Conservation (phyloP, 192 early-diverging fungal species). For the Entomortierella chlamydospora region DNA sequence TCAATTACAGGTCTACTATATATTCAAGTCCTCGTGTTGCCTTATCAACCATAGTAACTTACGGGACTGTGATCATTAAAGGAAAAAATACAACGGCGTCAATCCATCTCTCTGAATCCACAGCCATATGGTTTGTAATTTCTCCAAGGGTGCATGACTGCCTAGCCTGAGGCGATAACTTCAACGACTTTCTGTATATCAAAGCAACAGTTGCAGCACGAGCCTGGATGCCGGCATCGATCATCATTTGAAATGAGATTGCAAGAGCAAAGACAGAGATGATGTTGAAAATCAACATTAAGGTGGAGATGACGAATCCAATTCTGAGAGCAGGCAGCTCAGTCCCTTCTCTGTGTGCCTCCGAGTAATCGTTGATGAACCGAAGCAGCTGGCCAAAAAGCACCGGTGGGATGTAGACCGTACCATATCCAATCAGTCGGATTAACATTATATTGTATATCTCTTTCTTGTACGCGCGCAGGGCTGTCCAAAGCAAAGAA, state of each 20-base stretch:
- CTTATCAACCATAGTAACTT: slow-evolving; percentile 54
- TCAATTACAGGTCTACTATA: too few species aligned
- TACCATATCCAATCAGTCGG: slow-evolving; percentile 5
- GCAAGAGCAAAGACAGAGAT: background rate
- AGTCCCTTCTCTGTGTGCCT: slow-evolving; percentile 1
- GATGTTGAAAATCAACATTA: slow-evolving; percentile 26
- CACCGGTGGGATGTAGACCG: slow-evolving; percentile 22
- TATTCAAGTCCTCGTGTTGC: too few species aligned
- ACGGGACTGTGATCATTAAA: slow-evolving; percentile 59
- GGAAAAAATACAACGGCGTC: slow-evolving; percentile 38
- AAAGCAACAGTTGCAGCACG: slow-evolving; percentile 77
- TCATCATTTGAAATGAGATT: slow-evolving; percentile 19
- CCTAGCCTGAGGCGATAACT: slow-evolving; percentile 69
- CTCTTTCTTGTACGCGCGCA: slow-evolving; percentile 8
- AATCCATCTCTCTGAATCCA: slow-evolving; percentile 70
- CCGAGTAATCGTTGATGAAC: slow-evolving; percentile 34
- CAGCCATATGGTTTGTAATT: slow-evolving; percentile 71
- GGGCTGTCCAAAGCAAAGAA: slow-evolving; percentile 27
- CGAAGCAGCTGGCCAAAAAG: slow-evolving; percentile 29
- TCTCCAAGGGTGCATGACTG: slow-evolving; percentile 26
- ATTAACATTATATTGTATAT: background rate
- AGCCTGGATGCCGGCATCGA: slow-evolving; percentile 53
- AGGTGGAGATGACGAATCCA: slow-evolving; percentile 24
- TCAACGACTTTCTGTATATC: slow-evolving; percentile 80
- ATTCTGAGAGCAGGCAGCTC: slow-evolving; percentile 5